Conservation (phyloP, 2,329 filamentous ascomycete species). For the Penicillium sp. region DNA sequence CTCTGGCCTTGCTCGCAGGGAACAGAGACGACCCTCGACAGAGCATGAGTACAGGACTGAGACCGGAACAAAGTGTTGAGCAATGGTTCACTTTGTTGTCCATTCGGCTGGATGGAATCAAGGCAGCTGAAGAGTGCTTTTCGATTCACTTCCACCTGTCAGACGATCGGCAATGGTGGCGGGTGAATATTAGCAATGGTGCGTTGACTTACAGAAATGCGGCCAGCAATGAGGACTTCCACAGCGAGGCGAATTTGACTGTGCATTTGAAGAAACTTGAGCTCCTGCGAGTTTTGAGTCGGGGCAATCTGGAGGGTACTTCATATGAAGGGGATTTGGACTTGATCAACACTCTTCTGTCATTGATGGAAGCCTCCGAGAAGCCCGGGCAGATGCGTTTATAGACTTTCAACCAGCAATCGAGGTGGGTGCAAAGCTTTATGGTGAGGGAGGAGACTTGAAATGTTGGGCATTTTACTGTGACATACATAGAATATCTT, state of each 20-base stretch:
- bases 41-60: not conserved
- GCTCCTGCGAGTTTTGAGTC: not conserved
- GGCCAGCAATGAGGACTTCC: not conserved
- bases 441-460: no score
- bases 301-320: not conserved
- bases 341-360: not conserved
- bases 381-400: not conserved
- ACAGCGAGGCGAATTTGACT: not conserved
- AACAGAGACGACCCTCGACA: not conserved
- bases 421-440: not conserved
- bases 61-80: not conserved
- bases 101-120: constrained; percentile 2
- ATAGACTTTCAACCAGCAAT: not conserved
- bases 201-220: constrained; percentile 7
- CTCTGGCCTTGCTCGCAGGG: constrained; percentile 33
- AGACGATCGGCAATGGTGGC: constrained; percentile 6
- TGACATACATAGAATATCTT: no score
- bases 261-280: not conserved
- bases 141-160: constrained; percentile 5
- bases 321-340: not conserved
- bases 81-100: constrained; percentile 6
- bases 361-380: not conserved
- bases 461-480: no score
- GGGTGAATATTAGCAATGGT: constrained; percentile 7
- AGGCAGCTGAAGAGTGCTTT: not conserved